Conservation (phyloP, 2,329 filamentous ascomycete species). For the Arachnomyces sp. region DNA sequence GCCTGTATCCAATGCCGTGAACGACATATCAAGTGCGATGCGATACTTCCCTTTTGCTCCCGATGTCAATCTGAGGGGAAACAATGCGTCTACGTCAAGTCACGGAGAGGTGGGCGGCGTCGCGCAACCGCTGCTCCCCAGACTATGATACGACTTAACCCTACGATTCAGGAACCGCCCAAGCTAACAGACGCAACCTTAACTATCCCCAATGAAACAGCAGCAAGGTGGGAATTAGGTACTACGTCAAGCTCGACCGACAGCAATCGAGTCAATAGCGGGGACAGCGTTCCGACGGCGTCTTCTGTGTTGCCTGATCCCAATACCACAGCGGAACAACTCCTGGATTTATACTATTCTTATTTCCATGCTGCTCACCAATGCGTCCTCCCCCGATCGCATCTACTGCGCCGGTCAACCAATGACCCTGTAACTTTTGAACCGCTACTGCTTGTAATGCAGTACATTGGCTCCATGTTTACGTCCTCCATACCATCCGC, state of each 20-base stretch:
- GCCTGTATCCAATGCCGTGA: conserved; percentile 27
- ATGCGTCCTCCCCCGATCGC: conserved; percentile 17
- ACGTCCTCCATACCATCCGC: conserved; percentile 10
- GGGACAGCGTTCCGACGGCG: too few species aligned
- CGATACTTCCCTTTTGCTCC: conserved; percentile 34
- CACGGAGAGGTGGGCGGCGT: conserved; percentile 35
- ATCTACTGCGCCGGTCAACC: conserved; percentile 10
- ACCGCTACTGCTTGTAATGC: conserved; percentile 21
- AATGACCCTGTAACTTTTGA: conserved; percentile 9
- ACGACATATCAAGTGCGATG: conserved; percentile 42
- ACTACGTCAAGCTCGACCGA: too few species aligned
- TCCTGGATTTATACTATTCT: conserved; percentile 22
- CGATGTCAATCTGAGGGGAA: conserved; percentile 36
- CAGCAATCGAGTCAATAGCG: too few species aligned
- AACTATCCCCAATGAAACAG: neutral
- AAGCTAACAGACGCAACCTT: too few species aligned
- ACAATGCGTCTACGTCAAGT: conserved; percentile 42
- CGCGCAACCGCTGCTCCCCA: conserved; percentile 16
- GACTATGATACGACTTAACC: neutral
- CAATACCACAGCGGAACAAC: neutral
- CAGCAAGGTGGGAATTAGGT: neutral
- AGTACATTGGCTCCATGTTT: conserved; percentile 23
- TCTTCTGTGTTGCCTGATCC: too few species aligned
- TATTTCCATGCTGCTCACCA: conserved; percentile 26
- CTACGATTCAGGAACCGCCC: neutral